phyloP scores from a whole-genome alignment of 2,329 filamentous ascomycete species.

The Hypomyces rosellus region DNA sequence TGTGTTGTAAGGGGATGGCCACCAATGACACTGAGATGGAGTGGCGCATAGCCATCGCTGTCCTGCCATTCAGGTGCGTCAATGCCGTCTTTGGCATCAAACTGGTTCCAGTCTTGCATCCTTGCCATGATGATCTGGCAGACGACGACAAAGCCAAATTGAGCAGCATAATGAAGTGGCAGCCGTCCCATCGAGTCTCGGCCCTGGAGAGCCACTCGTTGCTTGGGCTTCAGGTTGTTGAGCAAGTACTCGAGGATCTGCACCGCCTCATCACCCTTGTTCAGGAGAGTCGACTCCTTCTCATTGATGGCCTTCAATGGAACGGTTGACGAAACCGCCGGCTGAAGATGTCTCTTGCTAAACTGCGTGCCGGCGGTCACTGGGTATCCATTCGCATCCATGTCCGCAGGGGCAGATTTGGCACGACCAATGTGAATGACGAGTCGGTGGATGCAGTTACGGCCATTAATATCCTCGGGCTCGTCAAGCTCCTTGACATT shows the following conservation, averaged over 20 bases:
- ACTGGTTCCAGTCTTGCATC: slow-evolving; percentile 85
- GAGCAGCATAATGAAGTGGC: slow-evolving; percentile 87
- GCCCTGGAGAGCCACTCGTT: slow-evolving; percentile 60
- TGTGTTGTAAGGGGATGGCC: slow-evolving; percentile 84
- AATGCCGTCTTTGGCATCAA: slow-evolving; percentile 77
- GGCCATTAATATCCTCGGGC: slow-evolving; percentile 84
- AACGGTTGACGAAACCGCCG: slow-evolving; percentile 62
- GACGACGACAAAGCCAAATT: slow-evolving; percentile 89
- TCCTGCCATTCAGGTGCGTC: slow-evolving; percentile 89
- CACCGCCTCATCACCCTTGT: slow-evolving; percentile 68
- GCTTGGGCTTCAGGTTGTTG: slow-evolving; percentile 59
- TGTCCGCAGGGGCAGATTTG: slow-evolving; percentile 43
- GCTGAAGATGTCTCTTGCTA: slow-evolving; percentile 68
- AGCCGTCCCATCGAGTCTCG: slow-evolving; percentile 76
- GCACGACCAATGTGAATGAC: slow-evolving; percentile 87
- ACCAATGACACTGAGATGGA: slow-evolving; percentile 88
- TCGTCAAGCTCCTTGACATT: slow-evolving; percentile 71
- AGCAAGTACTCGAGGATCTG: slow-evolving; percentile 59
- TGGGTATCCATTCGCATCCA: slow-evolving; percentile 45
- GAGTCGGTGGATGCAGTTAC: slow-evolving; percentile 87
- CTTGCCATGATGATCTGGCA: slow-evolving; percentile 81
- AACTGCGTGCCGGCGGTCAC: slow-evolving; percentile 48
- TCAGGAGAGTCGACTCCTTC: slow-evolving; percentile 60
- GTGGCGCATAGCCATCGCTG: slow-evolving; percentile 78
- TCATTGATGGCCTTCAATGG: slow-evolving; percentile 55